Evolutionary conservation across 345 rosid species (phyloP).

Genomic region (Brassica rapa): DNA sequence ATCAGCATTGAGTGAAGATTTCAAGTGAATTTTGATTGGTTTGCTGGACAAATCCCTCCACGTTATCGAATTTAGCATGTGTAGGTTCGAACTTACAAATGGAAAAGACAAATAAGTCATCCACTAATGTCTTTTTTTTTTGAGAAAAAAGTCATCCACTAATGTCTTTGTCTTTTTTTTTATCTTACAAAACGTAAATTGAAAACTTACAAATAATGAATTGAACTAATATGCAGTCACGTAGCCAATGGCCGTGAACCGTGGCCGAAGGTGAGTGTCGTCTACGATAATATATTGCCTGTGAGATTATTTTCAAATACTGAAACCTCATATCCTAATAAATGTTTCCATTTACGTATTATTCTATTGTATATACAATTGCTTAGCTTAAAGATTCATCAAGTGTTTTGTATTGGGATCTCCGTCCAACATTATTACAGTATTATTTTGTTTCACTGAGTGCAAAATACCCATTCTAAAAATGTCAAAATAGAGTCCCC

Average conservation of each 20-base stretch:
- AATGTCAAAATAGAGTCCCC: neutral
- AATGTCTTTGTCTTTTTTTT: neutral
- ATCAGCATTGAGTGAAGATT: neutral
- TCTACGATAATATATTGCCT: constrained; percentile 31
- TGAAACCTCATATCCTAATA: neutral
- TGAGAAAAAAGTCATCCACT: neutral
- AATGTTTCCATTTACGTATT: neutral
- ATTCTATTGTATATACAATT: neutral
- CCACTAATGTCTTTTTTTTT: neutral
- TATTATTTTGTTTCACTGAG: neutral
- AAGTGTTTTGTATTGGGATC: constrained; percentile 38
- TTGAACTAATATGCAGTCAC: neutral
- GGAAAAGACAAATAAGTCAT: neutral
- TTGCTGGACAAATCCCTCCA: neutral
- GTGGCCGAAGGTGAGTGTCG: constrained; percentile 38
- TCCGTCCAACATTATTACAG: constrained; percentile 11
- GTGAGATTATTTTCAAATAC: neutral
- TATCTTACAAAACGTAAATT: neutral
- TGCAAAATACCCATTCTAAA: neutral
- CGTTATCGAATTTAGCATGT: neutral
- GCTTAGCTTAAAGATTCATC: constrained; percentile 27
- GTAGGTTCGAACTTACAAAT: neutral
- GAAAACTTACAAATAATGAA: neutral
- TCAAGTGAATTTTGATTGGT: neutral
- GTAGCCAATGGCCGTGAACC: constrained; percentile 22